A percentile compares a stretch with the other conserved stretches of the same genome.
phyloP scores from a whole-genome alignment of 2,329 filamentous ascomycete species.

The Pezicula rhizophila region DNA sequence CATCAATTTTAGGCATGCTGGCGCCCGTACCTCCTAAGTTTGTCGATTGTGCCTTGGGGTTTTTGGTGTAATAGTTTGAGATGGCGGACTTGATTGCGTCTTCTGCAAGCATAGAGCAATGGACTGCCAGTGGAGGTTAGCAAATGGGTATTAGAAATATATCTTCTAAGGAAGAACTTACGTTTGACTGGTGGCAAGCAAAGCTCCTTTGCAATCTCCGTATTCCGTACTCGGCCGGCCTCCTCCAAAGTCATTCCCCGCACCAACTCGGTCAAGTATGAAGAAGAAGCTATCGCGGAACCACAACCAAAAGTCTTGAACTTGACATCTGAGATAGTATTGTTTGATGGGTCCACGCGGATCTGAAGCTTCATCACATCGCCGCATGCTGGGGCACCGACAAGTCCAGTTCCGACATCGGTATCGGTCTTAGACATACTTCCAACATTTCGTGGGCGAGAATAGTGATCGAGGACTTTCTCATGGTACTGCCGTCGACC shows the following conservation, averaged over 20 bases:
- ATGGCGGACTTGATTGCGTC: constrained; percentile 92
- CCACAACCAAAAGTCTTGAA: constrained; percentile 98
- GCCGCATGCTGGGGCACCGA: constrained; percentile 83
- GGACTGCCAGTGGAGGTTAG: constrained; percentile 47
- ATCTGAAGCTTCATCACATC: constrained; percentile 95
- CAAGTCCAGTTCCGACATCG: constrained; percentile 86
- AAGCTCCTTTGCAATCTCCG: constrained; percentile 95
- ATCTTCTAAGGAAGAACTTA: constrained; percentile 40
- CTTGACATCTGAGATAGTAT: constrained; percentile 89
- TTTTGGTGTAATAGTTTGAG: constrained; percentile 86
- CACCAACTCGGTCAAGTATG: constrained; percentile 91
- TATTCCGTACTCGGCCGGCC: constrained; percentile 88
- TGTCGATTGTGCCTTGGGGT: constrained; percentile 68
- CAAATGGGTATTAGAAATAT: constrained; percentile 5
- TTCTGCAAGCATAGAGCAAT: constrained; percentile 89
- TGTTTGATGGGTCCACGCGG: constrained; percentile 79
- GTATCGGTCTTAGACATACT: constrained; percentile 72
- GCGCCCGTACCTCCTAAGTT: constrained; percentile 71
- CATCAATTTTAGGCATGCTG: constrained; percentile 59
- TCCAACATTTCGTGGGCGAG: constrained; percentile 70
- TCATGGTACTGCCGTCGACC: constrained; percentile 28
- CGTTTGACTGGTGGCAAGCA: constrained; percentile 83
- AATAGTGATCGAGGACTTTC: constrained; percentile 72
- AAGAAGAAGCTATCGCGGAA: constrained; percentile 88
- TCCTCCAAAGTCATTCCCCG: constrained; percentile 95